Evolutionary conservation across 2,329 filamentous ascomycete genomes (phyloP).

Genomic region (Zelopaecilomyces penicillatus): DNA sequence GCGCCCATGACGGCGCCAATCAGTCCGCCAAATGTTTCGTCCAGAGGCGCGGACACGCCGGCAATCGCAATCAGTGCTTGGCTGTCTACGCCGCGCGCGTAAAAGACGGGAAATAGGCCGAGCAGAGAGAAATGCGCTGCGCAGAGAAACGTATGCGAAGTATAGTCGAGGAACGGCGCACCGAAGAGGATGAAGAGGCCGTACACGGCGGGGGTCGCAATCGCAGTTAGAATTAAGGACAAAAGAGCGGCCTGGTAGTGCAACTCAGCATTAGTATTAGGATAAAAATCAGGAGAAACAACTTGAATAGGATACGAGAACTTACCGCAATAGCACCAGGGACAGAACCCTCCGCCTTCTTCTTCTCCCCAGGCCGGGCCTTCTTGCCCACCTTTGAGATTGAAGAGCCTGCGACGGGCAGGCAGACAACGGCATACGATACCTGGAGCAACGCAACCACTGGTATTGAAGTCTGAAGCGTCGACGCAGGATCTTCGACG

Average conservation of each 20-base stretch:
- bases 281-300: too few relatives aligned
- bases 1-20: conserved; percentile 73
- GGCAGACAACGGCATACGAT: conserved; percentile 52
- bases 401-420: conserved; percentile 50
- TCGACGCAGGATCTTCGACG: conserved; percentile 59
- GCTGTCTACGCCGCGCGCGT: conserved; percentile 71
- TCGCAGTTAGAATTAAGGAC: conserved; percentile 51
- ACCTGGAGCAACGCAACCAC: conserved; percentile 57
- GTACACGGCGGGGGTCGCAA: conserved; percentile 58
- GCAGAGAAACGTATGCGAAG: conserved; percentile 68
- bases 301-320: conserved; percentile 1
- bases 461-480: conserved; percentile 53
- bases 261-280: background rate
- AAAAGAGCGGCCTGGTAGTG: conserved; percentile 34
- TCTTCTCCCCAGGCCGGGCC: conserved; percentile 44
- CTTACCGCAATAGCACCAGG: conserved; percentile 40
- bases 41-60: conserved; percentile 61
- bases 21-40: conserved; percentile 75
- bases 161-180: conserved; percentile 77
- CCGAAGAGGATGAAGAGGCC: conserved; percentile 76
- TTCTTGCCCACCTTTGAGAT: conserved; percentile 37
- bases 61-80: conserved; percentile 63
- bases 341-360: conserved; percentile 38
- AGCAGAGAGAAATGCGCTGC: conserved; percentile 76
- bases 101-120: conserved; percentile 70